phyloP scores from a whole-genome alignment of 2,329 filamentous ascomycete genomes.

The Colletotrichum melonis region DNA sequence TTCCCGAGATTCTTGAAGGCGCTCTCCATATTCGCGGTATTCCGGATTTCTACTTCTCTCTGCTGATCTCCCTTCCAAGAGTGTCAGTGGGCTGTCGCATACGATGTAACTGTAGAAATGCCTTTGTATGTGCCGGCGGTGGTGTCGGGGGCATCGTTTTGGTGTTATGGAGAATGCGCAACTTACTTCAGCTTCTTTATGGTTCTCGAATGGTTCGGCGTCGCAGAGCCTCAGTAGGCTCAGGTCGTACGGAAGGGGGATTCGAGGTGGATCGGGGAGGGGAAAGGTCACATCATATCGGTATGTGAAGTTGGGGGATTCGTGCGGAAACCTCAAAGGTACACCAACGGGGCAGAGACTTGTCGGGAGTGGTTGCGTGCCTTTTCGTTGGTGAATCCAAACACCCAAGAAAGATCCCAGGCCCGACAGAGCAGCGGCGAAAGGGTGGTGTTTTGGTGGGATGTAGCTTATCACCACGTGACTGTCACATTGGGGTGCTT shows the following conservation, averaged over 20 bases:
- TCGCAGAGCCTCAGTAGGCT: slow-evolving; percentile 37
- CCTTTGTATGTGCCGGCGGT: background rate
- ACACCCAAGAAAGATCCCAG: slow-evolving; percentile 12
- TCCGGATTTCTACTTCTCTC: slow-evolving; percentile 20
- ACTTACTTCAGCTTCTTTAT: slow-evolving; percentile 29
- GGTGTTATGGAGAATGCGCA: slow-evolving; percentile 10
- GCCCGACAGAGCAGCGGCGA: slow-evolving; percentile 8
- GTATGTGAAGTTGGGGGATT: slow-evolving; percentile 5
- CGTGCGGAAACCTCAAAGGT: slow-evolving; percentile 21
- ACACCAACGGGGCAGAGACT: slow-evolving; percentile 11
- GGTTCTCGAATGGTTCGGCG: slow-evolving; percentile 34
- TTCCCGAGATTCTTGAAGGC: slow-evolving; percentile 91
- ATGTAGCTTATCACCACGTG: slow-evolving; percentile 15
- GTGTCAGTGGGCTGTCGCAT: slow-evolving; percentile 10
- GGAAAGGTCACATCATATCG: slow-evolving; percentile 38
- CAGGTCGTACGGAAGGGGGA: slow-evolving; percentile 35
- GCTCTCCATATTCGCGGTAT: slow-evolving; percentile 75
- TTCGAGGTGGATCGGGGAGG: slow-evolving; percentile 29
- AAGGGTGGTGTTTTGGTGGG: slow-evolving; percentile 15
- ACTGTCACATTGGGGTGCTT: background rate
- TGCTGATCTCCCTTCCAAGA: slow-evolving; percentile 20
- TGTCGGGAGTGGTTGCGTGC: slow-evolving; percentile 13
- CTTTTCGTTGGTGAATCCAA: background rate
- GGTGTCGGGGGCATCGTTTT: background rate
- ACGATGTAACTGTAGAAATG: background rate